A percentile compares a stretch with the other conserved stretches of the same genome.
phyloP scores from a whole-genome alignment of 306 rosid genomes.

The Cucurbita pepo region DNA sequence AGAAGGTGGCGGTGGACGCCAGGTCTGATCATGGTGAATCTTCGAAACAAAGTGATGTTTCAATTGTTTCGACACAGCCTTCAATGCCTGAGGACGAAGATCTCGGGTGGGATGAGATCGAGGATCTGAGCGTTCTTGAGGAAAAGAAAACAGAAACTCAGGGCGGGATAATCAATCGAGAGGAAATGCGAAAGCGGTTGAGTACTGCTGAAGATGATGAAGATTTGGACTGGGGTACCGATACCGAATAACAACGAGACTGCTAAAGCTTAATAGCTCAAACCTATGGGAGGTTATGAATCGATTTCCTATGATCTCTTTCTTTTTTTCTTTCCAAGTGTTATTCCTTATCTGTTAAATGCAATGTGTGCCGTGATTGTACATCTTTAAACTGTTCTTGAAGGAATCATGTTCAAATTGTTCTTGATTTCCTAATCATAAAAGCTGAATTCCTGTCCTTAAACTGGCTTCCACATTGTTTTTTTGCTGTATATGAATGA shows the following conservation, averaged over 20 bases:
- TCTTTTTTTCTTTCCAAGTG: not conserved
- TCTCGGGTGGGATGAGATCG: constrained; percentile 89
- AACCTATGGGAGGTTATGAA: not conserved
- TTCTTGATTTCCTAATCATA: not conserved
- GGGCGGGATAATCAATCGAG: constrained; percentile 20
- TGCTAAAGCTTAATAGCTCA: constrained; percentile 25
- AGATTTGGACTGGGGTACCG: constrained; percentile 83
- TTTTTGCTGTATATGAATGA: not conserved
- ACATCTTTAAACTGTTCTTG: not conserved
- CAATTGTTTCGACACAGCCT: constrained; percentile 18
- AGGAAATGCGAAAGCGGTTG: constrained; percentile 46
- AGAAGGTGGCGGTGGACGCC: constrained; percentile 13
- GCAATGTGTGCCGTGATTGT: not conserved
- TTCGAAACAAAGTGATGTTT: constrained; percentile 18
- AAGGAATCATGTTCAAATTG: constrained; percentile 5
- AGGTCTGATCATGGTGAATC: constrained; percentile 25
- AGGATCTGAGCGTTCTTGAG: constrained; percentile 66
- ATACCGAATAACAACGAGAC: constrained; percentile 46
- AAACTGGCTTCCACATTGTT: not conserved
- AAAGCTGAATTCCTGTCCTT: not conserved
- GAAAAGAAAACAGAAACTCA: constrained; percentile 29
- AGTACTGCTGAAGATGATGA: constrained; percentile 67
- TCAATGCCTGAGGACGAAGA: constrained; percentile 45
- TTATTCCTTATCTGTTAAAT: not conserved
- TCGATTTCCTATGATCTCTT: not conserved